Percentiles rank a stretch among this genome's conserved stretches.
These are phyloP conservation scores for Aspergillus sp. DNA, from an alignment of 2,329 filamentous ascomycete genomes.

Conservation along the genomic window DNA sequence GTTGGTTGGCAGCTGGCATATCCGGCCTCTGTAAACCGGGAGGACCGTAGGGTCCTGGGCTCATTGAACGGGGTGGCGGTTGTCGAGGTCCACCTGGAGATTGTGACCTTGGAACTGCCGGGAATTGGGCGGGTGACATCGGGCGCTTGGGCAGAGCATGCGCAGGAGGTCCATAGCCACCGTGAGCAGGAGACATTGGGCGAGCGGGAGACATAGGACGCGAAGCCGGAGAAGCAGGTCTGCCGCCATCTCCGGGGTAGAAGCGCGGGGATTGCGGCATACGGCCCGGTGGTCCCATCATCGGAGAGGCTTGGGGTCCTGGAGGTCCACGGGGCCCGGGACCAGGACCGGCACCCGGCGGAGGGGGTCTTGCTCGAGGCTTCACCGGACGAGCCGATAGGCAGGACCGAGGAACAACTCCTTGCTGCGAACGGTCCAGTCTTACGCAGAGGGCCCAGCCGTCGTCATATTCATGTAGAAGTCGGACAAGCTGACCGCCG, in stretches of 20 bases:
- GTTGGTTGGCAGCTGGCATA: slow-evolving; percentile 35
- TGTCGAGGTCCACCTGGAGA: slow-evolving; percentile 30
- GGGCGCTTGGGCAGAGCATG: slow-evolving; percentile 28
- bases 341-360: slow-evolving; percentile 31
- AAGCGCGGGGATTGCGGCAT: slow-evolving; percentile 34
- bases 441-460: slow-evolving; percentile 94
- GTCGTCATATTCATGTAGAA: slow-evolving; percentile 96
- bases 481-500: slow-evolving; percentile 78
- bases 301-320: slow-evolving; percentile 33
- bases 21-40: slow-evolving; percentile 43
- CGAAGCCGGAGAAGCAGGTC: slow-evolving; percentile 20
- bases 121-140: slow-evolving; percentile 36
- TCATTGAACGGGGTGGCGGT: slow-evolving; percentile 33
- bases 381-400: slow-evolving; percentile 90
- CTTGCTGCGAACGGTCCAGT: slow-evolving; percentile 86
- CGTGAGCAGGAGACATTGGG: slow-evolving; percentile 30
- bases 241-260: slow-evolving; percentile 30
- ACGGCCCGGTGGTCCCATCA: slow-evolving; percentile 29
- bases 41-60: slow-evolving; percentile 46
- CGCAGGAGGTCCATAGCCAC: slow-evolving; percentile 28
- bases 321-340: slow-evolving; percentile 31
- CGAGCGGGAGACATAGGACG: slow-evolving; percentile 40
- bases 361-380: slow-evolving; percentile 60
- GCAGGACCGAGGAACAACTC: slow-evolving; percentile 90
- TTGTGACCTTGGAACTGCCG: slow-evolving; percentile 36